Evolutionary conservation across 2,329 filamentous ascomycete genomes (phyloP).

Genomic region (Metarhizium anisopliae): DNA sequence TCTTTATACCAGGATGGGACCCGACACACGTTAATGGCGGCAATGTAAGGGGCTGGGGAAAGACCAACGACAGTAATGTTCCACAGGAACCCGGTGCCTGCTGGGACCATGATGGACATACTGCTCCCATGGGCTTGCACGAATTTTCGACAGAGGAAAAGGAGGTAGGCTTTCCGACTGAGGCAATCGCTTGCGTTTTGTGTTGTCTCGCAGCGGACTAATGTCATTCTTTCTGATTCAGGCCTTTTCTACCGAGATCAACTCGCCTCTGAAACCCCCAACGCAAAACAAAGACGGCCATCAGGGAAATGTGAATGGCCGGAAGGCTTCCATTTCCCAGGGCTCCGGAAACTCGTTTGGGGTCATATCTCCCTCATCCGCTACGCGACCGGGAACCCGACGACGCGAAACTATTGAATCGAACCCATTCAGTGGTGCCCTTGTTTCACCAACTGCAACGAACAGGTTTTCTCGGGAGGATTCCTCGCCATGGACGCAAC

Average conservation of each 20-base stretch:
- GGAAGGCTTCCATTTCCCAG: slow-evolving; percentile 78
- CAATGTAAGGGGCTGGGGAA: slow-evolving; percentile 62
- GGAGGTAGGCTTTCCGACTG: slow-evolving; percentile 34
- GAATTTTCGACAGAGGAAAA: slow-evolving; percentile 59
- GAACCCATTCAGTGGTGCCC: slow-evolving; percentile 48
- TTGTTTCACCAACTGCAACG: slow-evolving; percentile 52
- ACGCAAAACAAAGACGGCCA: slow-evolving; percentile 61
- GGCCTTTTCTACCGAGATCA: slow-evolving; percentile 80
- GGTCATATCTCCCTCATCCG: slow-evolving; percentile 62
- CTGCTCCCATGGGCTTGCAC: slow-evolving; percentile 62
- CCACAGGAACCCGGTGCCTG: slow-evolving; percentile 82
- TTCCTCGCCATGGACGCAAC: slow-evolving; percentile 45
- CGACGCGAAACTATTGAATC: slow-evolving; percentile 73
- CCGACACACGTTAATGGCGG: slow-evolving; percentile 61
- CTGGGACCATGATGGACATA: slow-evolving; percentile 69
- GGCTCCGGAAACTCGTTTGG: slow-evolving; percentile 56
- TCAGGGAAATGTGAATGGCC: slow-evolving; percentile 52
- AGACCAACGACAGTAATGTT: slow-evolving; percentile 62
- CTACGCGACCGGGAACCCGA: slow-evolving; percentile 63
- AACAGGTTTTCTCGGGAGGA: slow-evolving; percentile 57
- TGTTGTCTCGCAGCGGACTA: background rate
- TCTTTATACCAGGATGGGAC: slow-evolving; percentile 73
- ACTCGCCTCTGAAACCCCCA: slow-evolving; percentile 84
- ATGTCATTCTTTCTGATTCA: slow-evolving; percentile 29
- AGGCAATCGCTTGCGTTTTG: background rate